A percentile compares a stretch with the other conserved stretches of the same genome.
phyloP scores from a whole-genome alignment of 495 filamentous ascomycete species.

The Barbatosphaeria neglecta region DNA sequence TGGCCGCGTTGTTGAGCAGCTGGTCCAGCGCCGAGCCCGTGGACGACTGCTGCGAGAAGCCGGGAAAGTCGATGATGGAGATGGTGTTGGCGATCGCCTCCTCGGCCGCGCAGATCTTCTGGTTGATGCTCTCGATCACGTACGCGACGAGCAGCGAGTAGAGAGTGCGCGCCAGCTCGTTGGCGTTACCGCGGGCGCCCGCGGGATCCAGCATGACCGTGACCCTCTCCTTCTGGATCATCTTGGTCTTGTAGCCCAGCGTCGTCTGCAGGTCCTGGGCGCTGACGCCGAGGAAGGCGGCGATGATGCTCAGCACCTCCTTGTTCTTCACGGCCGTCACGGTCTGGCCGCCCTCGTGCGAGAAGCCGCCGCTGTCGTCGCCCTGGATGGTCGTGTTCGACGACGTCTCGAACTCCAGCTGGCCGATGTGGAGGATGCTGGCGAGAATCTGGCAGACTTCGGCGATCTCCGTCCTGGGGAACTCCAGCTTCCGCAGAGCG shows the following conservation, averaged over 20 bases:
- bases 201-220: slow-evolving; percentile 93
- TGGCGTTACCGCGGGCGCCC: slow-evolving; percentile 81
- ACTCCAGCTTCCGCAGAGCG: slow-evolving; percentile 84
- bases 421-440: slow-evolving; percentile 85
- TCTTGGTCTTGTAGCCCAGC: slow-evolving; percentile 90
- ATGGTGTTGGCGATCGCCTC: slow-evolving; percentile 86
- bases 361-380: slow-evolving; percentile 92
- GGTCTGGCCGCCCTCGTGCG: slow-evolving; percentile 82
- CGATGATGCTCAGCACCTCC: slow-evolving; percentile 73
- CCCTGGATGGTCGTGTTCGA: slow-evolving; percentile 65
- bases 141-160: slow-evolving; percentile 95
- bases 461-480: slow-evolving; percentile 84
- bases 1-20: slow-evolving; percentile 86
- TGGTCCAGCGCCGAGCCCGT: slow-evolving; percentile 85
- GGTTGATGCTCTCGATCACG: slow-evolving; percentile 85
- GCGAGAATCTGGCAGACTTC: slow-evolving; percentile 93
- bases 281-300: slow-evolving; percentile 81
- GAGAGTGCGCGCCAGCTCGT: slow-evolving; percentile 83
- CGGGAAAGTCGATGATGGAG: slow-evolving; percentile 91
- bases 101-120: slow-evolving; percentile 76
- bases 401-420: slow-evolving; percentile 77
- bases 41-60: slow-evolving; percentile 71
- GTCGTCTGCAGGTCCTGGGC: slow-evolving; percentile 72
- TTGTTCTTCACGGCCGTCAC: slow-evolving; percentile 86
- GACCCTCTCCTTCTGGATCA: slow-evolving; percentile 84